Base-by-base conservation (phyloP, 768 basidiomycete species). In the Paxillus involutus region DNA sequence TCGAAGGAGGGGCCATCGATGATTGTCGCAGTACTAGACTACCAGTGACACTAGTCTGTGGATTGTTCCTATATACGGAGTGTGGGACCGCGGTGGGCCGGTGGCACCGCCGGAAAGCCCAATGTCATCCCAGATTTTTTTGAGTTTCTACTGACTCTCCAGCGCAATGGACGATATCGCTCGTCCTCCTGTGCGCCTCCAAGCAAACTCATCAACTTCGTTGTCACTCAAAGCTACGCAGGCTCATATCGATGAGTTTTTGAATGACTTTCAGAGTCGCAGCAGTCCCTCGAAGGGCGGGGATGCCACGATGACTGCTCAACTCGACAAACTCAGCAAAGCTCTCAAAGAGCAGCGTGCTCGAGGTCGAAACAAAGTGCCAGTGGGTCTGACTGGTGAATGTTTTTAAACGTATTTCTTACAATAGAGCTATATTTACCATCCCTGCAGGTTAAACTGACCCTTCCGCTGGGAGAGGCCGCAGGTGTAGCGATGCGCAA, bases 221-320 rank as follows among this genome's bases (percentile, higher is more conserved):
- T 54, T 84, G 3, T 73, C 78, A 1, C 59, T 69, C 3, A 82
- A 75, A 54, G 68, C 59, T 2, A 69, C 80, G 0, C 68, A 77
- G 52, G 73, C 73, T 29, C 64, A 60, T 9, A 55, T 85, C 9
- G 77, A 77, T 30, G 62, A 56, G 3, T 85, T 84, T 56, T 57
- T 85, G 42, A 69, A 72, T 24, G 77, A 83, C 49, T 79, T 82
- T 56, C 74, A 80, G 59, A 65, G 70, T 4, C 73, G 80, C 17
- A 77, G 75, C 49, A 70, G 75, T 4, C 72, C 77, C 16, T 69
- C 77, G 0, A 79, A 82, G 51, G 78, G 81, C 10, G 77, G 78
- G 3, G 81, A 81, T 56, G 75, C 77, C 0, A 76, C 83, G 5
- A 80, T 83, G 44, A 83, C 77, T 0, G 82, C 82, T 5, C 84